Percentiles rank a stretch among this genome's conserved stretches.
phyloP scores from a whole-genome alignment of 164 flowering plant species.

The Magnolia kwangsiensis region DNA sequence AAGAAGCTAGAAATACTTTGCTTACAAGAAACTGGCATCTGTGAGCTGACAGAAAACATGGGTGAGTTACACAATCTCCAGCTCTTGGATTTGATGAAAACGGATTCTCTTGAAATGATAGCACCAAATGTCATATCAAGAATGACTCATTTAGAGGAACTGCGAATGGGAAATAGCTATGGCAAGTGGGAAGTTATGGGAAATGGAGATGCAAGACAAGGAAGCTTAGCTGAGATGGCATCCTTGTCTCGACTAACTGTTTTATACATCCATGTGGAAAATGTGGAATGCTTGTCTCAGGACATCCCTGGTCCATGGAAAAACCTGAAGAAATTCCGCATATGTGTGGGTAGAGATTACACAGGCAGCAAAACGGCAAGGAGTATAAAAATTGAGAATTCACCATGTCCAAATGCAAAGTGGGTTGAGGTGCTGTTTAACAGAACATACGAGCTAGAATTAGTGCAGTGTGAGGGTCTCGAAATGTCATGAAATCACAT shows the following conservation, averaged over 20 bases:
- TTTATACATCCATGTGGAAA: neutral
- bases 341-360: neutral
- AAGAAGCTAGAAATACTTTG: too few species aligned
- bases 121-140: slow-evolving; percentile 1
- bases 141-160: slow-evolving; percentile 5
- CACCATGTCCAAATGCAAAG: neutral
- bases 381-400: neutral
- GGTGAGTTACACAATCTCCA: too few species aligned
- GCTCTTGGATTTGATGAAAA: slow-evolving; percentile 1
- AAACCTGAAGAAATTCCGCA: neutral
- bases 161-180: neutral
- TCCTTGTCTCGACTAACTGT: neutral
- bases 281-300: neutral
- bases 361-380: neutral
- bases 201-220: neutral
- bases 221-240: slow-evolving; percentile 4
- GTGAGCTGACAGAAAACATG: too few species aligned
- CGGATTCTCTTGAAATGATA: neutral
- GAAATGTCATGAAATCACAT: neutral
- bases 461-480: neutral
- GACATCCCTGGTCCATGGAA: neutral
- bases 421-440: neutral
- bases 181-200: neutral
- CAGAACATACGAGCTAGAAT: neutral
- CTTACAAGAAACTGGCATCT: too few species aligned